Evolutionary conservation across 108 stramenopile species (phyloP), one percentile per base, ranked within the genome.

Genomic region (Skeletonema grethae): DNA sequence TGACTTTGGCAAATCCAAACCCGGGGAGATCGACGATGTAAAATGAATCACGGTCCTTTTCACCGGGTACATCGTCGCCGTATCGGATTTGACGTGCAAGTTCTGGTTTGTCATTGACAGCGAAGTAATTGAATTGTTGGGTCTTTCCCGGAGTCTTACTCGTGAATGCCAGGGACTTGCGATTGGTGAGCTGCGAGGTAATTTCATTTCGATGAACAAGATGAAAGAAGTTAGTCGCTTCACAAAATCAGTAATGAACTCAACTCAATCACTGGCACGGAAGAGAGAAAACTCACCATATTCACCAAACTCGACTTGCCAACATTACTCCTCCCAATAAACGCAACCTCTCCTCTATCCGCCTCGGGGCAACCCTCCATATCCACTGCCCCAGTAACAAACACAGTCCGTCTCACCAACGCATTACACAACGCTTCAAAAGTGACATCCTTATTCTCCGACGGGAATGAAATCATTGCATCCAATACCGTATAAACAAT

Each of bases 111-210:
- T 93, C 93, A 63, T 97, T 97, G 43, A 97, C 91, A n/a, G 92
- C 89, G 67, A 97, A 99, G 60, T 78, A 97, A 73, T 99, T 99
- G 73, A 97, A 95, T 63, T 95, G 91, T 67, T 96, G 95, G 4
- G 98, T 99, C 85, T 97, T 97, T 16, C 98, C 98, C 10, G 98
- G 95, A 15, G 85, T 83, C 76, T 99, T 98, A 57, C 94, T 95
- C 7, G 92, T 93, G 62, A 90, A 96, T 7, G 97, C 98, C 10
- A 97, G 65, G 11, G 90, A 87, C 75, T 96, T 97, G 18, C 97
- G 86, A 77, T 96, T 97, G 18, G 90, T 94, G 16, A 95, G 61
- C 86, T 81, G 25, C 1, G 48, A 41, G 63, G 8, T 22, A 15
- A 18, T 32, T 30, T 43, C n/a, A n/a, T 15, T 43, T 43, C 15